Evolutionary conservation across 441 rosid genomes (phyloP).

Genomic region (Corymbia citriodora): DNA sequence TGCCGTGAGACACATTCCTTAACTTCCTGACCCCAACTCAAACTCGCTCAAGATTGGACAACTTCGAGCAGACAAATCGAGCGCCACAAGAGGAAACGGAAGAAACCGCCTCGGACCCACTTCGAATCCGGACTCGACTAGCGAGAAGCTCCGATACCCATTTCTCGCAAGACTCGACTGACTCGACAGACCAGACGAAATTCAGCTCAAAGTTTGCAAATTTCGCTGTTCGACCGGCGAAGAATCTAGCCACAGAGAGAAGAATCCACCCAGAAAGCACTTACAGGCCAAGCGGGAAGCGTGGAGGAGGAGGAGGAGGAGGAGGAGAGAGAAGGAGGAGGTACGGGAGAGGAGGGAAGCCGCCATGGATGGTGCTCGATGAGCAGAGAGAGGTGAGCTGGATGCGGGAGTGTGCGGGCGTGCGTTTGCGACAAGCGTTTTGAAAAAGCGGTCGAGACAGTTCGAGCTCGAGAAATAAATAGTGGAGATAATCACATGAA

Average conservation of each 20-base stretch:
- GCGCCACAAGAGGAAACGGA: neutral
- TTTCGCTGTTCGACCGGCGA: neutral
- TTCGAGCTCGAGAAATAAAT: neutral
- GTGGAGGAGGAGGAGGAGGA: conserved; percentile 28
- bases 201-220: neutral
- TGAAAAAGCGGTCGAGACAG: neutral
- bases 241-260: neutral
- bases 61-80: neutral
- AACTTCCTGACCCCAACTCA: neutral
- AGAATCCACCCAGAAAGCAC: neutral
- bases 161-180: neutral
- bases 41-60: neutral
- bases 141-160: neutral
- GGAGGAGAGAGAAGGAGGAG: neutral
- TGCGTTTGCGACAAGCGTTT: neutral
- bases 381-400: neutral
- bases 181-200: neutral
- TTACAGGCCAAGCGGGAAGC: conserved; percentile 34
- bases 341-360: neutral
- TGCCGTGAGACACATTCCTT: neutral
- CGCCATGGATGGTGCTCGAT: neutral
- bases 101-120: neutral
- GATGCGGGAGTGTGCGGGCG: neutral
- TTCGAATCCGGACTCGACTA: neutral
- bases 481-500: neutral